phyloP scores from a whole-genome alignment of 192 early-diverging fungal genomes.

The Pilobolus umbonatus region DNA sequence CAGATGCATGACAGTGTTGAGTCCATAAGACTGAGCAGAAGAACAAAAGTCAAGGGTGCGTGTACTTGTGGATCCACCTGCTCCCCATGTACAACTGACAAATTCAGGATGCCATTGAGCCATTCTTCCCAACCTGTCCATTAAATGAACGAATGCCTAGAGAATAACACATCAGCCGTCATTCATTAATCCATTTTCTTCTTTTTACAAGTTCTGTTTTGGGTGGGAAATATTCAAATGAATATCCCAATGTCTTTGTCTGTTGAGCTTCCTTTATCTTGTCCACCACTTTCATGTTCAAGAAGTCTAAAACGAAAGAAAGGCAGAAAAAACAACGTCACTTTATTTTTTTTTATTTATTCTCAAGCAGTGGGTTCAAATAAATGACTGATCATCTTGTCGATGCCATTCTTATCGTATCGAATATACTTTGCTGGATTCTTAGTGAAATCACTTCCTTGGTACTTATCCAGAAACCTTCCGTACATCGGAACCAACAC shows the following conservation, averaged over 20 bases:
- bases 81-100: slow-evolving; percentile 83
- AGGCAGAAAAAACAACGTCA: too few species aligned
- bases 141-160: slow-evolving; percentile 76
- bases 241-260: slow-evolving; percentile 60
- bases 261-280: slow-evolving; percentile 61
- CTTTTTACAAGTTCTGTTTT: slow-evolving; percentile 71
- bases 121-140: slow-evolving; percentile 82
- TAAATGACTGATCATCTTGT: slow-evolving; percentile 60
- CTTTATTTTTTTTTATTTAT: slow-evolving; percentile 1
- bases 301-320: too few species aligned
- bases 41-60: slow-evolving; percentile 66
- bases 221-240: slow-evolving; percentile 98
- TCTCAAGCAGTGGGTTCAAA: slow-evolving; percentile 46
- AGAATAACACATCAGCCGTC: too few species aligned
- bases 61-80: slow-evolving; percentile 73
- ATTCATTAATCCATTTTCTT: neutral
- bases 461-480: slow-evolving; percentile 69
- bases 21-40: slow-evolving; percentile 70
- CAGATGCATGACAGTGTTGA: slow-evolving; percentile 81
- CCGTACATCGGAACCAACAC: slow-evolving; percentile 76
- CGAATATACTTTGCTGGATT: slow-evolving; percentile 79
- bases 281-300: slow-evolving; percentile 77
- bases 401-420: slow-evolving; percentile 63
- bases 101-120: slow-evolving; percentile 68
- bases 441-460: slow-evolving; percentile 72